Percentiles rank a stretch among this genome's conserved stretches.
Evolutionary conservation across 768 basidiomycete species (phyloP).

Genomic region (Pulveroboletus sp.): DNA sequence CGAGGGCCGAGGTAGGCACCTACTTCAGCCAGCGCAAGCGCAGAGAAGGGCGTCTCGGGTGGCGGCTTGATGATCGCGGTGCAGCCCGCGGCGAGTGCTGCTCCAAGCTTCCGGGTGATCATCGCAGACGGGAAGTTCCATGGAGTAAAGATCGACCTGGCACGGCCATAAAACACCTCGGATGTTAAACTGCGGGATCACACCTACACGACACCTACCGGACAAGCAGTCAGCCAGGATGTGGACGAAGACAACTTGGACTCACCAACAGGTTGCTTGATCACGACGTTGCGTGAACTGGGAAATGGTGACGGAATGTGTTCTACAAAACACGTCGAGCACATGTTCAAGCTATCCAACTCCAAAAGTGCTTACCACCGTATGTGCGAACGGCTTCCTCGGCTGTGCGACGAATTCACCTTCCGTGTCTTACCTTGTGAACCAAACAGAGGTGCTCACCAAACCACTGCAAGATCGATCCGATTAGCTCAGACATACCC

Average conservation of each 20-base stretch:
- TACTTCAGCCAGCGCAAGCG: slow-evolving; percentile 88
- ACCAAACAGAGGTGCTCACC: slow-evolving; percentile 39
- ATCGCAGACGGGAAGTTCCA: slow-evolving; percentile 97
- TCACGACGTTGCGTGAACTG: slow-evolving; percentile 74
- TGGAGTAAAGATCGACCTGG: slow-evolving; percentile 73
- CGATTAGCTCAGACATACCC: slow-evolving; percentile 1
- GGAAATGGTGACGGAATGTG: slow-evolving; percentile 74
- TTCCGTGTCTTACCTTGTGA: not conserved
- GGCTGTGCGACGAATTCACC: slow-evolving; percentile 41
- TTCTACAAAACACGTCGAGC: slow-evolving; percentile 39
- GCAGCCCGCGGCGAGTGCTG: slow-evolving; percentile 94
- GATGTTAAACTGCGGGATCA: not conserved
- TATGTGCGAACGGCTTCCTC: slow-evolving; percentile 91
- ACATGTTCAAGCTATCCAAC: not conserved
- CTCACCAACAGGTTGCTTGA: slow-evolving; percentile 89
- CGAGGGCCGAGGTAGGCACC: not conserved
- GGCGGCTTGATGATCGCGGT: slow-evolving; percentile 94
- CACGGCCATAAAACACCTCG: slow-evolving; percentile 3
- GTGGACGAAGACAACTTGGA: slow-evolving; percentile 36
- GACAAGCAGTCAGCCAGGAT: not conserved
- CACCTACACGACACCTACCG: slow-evolving; percentile 45
- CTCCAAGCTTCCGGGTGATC: slow-evolving; percentile 86
- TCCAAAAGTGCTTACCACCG: slow-evolving; percentile 53
- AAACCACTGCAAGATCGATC: slow-evolving; percentile 57
- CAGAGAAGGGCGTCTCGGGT: slow-evolving; percentile 91